Evolutionary conservation across 2,329 filamentous ascomycete species (phyloP).

Genomic region (Trichoderma sp.): DNA sequence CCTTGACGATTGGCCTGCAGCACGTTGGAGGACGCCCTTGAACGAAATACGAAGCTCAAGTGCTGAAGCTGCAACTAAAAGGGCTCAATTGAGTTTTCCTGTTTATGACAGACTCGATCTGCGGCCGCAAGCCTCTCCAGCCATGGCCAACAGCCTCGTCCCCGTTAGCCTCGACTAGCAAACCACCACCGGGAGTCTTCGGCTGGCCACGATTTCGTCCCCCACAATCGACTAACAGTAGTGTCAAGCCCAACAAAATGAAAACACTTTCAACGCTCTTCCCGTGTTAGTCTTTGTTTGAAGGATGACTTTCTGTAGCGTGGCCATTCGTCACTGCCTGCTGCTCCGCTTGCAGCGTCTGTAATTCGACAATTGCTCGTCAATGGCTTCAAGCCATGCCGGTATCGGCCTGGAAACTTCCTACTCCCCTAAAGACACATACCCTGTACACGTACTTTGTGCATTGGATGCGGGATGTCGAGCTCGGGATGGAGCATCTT

Average conservation of each 20-base stretch:
- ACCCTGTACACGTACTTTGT: too few relatives aligned
- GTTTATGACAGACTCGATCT: background rate
- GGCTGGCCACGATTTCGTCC: slow-evolving; percentile 13
- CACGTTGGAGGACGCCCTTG: background rate
- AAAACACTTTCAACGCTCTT: background rate
- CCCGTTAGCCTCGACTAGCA: slow-evolving; percentile 11
- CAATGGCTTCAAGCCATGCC: background rate
- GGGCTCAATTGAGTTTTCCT: slow-evolving; percentile 2
- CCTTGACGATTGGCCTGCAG: background rate
- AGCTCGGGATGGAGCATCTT: background rate
- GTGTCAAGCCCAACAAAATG: slow-evolving; percentile 12
- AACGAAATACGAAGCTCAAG: background rate
- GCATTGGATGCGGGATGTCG: too few relatives aligned
- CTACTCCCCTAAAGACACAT: too few relatives aligned
- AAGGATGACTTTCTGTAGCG: background rate
- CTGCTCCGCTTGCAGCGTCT: background rate
- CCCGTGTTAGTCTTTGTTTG: background rate
- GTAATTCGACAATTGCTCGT: background rate
- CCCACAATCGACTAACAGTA: slow-evolving; percentile 27
- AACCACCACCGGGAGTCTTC: slow-evolving; percentile 25
- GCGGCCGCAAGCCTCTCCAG: background rate
- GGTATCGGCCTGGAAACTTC: slow-evolving; percentile 5
- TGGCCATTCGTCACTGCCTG: background rate
- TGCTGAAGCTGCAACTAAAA: too few relatives aligned
- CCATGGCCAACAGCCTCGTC: slow-evolving; percentile 10